Evolutionary conservation across 169 alveolate genomes (phyloP).

Genomic region (Cryptosporidium ubiquitum): DNA sequence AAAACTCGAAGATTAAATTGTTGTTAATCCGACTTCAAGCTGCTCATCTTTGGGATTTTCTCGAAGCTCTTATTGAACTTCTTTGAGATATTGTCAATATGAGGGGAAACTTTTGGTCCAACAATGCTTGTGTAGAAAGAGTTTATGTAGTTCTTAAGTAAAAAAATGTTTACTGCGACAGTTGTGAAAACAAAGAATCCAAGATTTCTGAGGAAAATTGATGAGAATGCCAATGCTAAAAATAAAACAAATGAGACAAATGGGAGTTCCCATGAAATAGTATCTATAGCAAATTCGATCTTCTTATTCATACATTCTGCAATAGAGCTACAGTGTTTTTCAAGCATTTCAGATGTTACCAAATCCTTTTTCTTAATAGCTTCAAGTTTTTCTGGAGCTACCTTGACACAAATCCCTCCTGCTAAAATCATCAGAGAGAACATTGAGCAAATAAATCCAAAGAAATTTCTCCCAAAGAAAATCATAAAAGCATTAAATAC

Average conservation of each 20-base stretch:
- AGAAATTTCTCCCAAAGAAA: constrained; percentile 53
- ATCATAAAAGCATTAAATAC: constrained; percentile 43
- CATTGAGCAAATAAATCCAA: constrained; percentile 54
- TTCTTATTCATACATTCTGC: constrained; percentile 27
- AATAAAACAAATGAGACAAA: constrained; percentile 42
- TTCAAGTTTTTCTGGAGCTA: constrained; percentile 60
- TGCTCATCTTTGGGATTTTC: constrained; percentile 44
- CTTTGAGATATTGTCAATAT: constrained; percentile 43
- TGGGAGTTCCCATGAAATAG: constrained; percentile 66
- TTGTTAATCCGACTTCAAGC: constrained; percentile 33
- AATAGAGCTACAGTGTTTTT: constrained; percentile 43
- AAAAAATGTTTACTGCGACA: constrained; percentile 7
- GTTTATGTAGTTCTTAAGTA: constrained; percentile 40
- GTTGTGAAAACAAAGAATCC: constrained; percentile 52
- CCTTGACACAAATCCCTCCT: constrained; percentile 58
- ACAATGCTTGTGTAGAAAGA: constrained; percentile 48
- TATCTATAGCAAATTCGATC: constrained; percentile 42
- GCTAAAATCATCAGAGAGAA: constrained; percentile 31
- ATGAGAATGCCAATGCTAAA: constrained; percentile 6
- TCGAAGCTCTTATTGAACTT: constrained; percentile 65
- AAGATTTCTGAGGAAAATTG: constrained; percentile 38
- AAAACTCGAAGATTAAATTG: background rate
- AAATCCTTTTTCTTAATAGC: constrained; percentile 36
- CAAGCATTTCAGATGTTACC: constrained; percentile 35
- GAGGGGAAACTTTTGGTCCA: constrained; percentile 66